A percentile compares a stretch with the other conserved stretches of the same genome.
Conservation (phyloP, 225 moss, liverwort and hornwort species). For the Anthoceros angustus region DNA sequence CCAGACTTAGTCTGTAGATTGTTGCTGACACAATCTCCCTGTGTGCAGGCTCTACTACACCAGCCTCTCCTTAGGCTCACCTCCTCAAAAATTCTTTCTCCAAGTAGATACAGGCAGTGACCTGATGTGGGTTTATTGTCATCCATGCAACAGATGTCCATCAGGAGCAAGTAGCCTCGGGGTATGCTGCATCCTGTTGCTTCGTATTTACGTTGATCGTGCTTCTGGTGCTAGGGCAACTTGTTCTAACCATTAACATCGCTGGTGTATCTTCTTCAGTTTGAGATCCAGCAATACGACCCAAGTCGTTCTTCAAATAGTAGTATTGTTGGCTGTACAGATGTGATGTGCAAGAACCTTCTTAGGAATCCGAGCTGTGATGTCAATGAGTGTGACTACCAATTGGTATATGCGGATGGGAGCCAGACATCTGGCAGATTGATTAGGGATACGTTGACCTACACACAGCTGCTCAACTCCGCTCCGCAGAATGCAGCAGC, state of each 20-base stretch:
- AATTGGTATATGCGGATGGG: slow-evolving; percentile 52
- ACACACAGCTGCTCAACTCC: not conserved
- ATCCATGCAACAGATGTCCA: slow-evolving; percentile 50
- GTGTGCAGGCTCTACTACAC: slow-evolving; percentile 72
- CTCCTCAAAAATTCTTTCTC: slow-evolving; percentile 44
- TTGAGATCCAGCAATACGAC: slow-evolving; percentile 2
- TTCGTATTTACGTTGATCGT: not conserved
- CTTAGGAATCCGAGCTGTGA: slow-evolving; percentile 8
- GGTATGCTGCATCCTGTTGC: slow-evolving; percentile 11
- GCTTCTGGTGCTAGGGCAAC: not conserved
- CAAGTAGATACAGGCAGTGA: slow-evolving; percentile 97
- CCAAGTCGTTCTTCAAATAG: slow-evolving; percentile 2
- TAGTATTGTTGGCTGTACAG: slow-evolving; percentile 23
- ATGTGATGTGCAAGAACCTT: slow-evolving; percentile 19
- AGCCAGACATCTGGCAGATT: slow-evolving; percentile 71
- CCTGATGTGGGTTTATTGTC: slow-evolving; percentile 78
- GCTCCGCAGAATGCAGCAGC: not conserved
- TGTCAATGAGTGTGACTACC: slow-evolving; percentile 35
- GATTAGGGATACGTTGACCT: slow-evolving; percentile 38
- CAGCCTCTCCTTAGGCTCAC: slow-evolving; percentile 51
- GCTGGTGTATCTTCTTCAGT: not conserved
- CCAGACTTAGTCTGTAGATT: not conserved
- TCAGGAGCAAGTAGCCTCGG: slow-evolving; percentile 18
- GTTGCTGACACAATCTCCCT: not conserved
- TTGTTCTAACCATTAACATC: not conserved